Percentiles rank a stretch among this genome's conserved stretches.
phyloP scores from a whole-genome alignment of 2,329 filamentous ascomycete genomes.

The Colletotrichum falcatum region DNA sequence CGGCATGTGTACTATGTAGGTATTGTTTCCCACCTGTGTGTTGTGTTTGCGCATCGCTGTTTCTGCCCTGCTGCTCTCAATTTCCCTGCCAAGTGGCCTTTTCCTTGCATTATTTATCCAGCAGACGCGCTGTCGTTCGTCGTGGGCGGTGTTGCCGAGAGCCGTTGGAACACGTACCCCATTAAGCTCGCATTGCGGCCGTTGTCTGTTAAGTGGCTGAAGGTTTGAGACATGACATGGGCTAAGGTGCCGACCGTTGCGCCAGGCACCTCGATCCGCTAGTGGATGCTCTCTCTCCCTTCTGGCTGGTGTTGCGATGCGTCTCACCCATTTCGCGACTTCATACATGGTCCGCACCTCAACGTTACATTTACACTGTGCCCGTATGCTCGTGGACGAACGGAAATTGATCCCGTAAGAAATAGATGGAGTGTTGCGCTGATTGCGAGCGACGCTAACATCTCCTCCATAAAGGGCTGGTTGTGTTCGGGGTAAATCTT shows the following conservation, averaged over 20 bases:
- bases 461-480: conserved; percentile 20
- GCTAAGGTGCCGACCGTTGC: conserved; percentile 5
- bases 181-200: neutral
- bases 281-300: neutral
- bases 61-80: neutral
- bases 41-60: neutral
- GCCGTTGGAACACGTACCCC: neutral
- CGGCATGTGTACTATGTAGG: too few species aligned
- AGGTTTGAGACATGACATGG: conserved; percentile 11
- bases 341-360: neutral
- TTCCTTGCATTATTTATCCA: neutral
- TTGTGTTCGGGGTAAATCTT: conserved; percentile 20
- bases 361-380: neutral
- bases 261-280: neutral
- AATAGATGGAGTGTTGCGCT: neutral
- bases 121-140: neutral
- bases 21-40: too few species aligned
- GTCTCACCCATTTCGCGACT: neutral
- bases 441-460: conserved; percentile 32
- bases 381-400: neutral
- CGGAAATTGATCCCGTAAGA: neutral
- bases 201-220: neutral
- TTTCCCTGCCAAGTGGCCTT: neutral
- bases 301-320: neutral
- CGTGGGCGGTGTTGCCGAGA: neutral